A percentile compares a stretch with the other conserved stretches of the same genome.
Conservation (phyloP, 805 yeast genomes). For the Lipomyces mesembrius region DNA sequence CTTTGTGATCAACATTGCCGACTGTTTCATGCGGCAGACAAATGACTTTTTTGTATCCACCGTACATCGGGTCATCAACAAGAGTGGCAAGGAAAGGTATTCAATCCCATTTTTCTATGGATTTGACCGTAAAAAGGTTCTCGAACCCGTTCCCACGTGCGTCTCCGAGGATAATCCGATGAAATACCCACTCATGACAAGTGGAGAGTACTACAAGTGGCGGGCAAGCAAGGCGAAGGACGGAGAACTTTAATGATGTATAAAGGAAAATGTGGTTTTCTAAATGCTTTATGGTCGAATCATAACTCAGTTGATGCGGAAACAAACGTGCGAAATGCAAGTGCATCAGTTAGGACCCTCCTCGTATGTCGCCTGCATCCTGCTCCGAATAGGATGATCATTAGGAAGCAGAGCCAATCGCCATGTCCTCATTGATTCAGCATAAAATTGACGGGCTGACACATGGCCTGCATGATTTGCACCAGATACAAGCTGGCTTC, state of each 20-base stretch:
- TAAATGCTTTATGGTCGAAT: too few species aligned
- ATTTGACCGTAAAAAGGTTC: slow-evolving; percentile 34
- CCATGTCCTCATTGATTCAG: too few species aligned
- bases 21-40: slow-evolving; percentile 49
- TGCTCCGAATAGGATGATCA: too few species aligned
- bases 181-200: slow-evolving; percentile 32
- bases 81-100: slow-evolving; percentile 46
- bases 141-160: slow-evolving; percentile 39
- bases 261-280: neutral
- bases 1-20: slow-evolving; percentile 50
- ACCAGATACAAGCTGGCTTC: too few species aligned
- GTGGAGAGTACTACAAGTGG: slow-evolving; percentile 21
- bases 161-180: slow-evolving; percentile 37
- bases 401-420: too few species aligned
- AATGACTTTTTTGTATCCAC: slow-evolving; percentile 50
- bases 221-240: slow-evolving; percentile 15
- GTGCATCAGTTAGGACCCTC: too few species aligned
- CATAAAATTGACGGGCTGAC: too few species aligned
- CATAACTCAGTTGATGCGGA: too few species aligned
- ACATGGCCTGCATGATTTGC: too few species aligned
- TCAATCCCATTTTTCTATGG: slow-evolving; percentile 46
- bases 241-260: slow-evolving; percentile 2
- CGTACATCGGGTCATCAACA: slow-evolving; percentile 49
- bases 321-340: too few species aligned
- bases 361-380: too few species aligned